These are phyloP conservation scores for Rickenella mellea DNA, from an alignment of 768 basidiomycete genomes.

Conservation along the genomic window DNA sequence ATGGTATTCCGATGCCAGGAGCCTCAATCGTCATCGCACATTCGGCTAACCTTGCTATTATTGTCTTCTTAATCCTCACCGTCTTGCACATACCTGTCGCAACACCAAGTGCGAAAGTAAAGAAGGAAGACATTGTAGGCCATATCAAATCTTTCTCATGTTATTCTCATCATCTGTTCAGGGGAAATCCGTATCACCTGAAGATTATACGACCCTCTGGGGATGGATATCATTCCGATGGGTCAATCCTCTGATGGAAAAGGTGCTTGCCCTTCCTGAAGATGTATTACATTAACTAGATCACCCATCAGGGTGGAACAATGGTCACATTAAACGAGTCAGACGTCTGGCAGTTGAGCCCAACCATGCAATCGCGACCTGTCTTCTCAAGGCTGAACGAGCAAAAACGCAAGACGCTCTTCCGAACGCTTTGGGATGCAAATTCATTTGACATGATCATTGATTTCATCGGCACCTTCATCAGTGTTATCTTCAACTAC, in stretches of 20 bases:
- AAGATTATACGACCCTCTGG: conserved; percentile 68
- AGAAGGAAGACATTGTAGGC: conserved; percentile 50
- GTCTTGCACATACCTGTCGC: conserved; percentile 57
- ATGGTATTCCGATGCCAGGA: conserved; percentile 32
- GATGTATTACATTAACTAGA: too few relatives aligned
- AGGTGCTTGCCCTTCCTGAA: too few relatives aligned
- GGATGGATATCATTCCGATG: conserved; percentile 67
- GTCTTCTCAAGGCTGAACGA: conserved; percentile 41
- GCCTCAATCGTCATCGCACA: conserved; percentile 15
- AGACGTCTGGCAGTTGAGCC: conserved; percentile 67
- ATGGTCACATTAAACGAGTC: conserved; percentile 51
- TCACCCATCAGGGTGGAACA: conserved; percentile 28
- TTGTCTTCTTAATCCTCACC: conserved; percentile 33
- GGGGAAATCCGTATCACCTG: conserved; percentile 54
- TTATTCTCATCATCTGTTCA: too few relatives aligned
- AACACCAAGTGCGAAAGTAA: conserved; percentile 44
- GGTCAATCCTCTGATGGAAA: conserved; percentile 55
- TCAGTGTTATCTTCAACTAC: conserved; percentile 71
- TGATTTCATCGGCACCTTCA: conserved; percentile 58
- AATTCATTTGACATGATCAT: conserved; percentile 45
- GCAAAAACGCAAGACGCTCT: conserved; percentile 26
- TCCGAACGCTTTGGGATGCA: conserved; percentile 32
- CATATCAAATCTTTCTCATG: too few relatives aligned
- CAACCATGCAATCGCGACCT: conserved; percentile 55
- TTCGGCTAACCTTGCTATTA: conserved; percentile 33